Percentiles rank a stretch among this genome's conserved stretches.
Evolutionary conservation across 23 red algal genomes (phyloP).

Genomic region (Cyanidioschyzon merolae): DNA sequence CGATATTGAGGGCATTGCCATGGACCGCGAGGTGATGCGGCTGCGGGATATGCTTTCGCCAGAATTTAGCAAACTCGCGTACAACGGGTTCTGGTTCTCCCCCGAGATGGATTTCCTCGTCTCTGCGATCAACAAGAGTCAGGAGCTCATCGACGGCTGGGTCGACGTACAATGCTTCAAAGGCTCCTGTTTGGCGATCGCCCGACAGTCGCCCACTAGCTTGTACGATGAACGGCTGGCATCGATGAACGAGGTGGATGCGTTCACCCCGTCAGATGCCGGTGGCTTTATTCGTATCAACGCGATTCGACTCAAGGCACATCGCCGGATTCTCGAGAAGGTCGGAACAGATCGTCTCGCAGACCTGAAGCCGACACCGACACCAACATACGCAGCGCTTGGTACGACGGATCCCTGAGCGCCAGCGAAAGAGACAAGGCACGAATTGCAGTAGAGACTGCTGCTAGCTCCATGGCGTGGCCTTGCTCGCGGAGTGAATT

Average conservation of each 20-base stretch:
- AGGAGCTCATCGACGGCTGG: constrained; percentile 98
- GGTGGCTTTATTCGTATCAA: constrained; percentile 96
- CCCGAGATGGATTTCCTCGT: constrained; percentile 93
- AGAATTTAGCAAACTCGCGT: constrained; percentile 83
- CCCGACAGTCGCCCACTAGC: constrained; percentile 56
- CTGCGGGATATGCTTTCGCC: constrained; percentile 94
- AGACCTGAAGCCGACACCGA: background rate
- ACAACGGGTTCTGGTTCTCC: constrained; percentile 98
- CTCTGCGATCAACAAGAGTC: constrained; percentile 81
- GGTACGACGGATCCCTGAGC: background rate
- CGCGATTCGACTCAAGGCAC: constrained; percentile 75
- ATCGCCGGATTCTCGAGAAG: constrained; percentile 65
- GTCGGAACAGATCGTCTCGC: constrained; percentile 22
- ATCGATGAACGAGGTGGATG: constrained; percentile 80
- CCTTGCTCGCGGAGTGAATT: too few species aligned
- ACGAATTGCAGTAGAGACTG: too few species aligned
- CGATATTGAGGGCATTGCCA: constrained; percentile 97
- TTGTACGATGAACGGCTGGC: constrained; percentile 84
- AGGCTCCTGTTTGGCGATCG: constrained; percentile 76
- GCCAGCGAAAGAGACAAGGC: too few species aligned
- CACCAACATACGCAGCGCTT: constrained; percentile 9
- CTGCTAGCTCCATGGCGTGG: too few species aligned
- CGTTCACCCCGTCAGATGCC: constrained; percentile 65
- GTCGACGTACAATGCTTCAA: constrained; percentile 95
- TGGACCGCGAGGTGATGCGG: constrained; percentile 98